Evolutionary conservation across 2,329 filamentous ascomycete species (phyloP), one percentile per base, ranked within the genome.

Genomic region (Cercospora sp.): DNA sequence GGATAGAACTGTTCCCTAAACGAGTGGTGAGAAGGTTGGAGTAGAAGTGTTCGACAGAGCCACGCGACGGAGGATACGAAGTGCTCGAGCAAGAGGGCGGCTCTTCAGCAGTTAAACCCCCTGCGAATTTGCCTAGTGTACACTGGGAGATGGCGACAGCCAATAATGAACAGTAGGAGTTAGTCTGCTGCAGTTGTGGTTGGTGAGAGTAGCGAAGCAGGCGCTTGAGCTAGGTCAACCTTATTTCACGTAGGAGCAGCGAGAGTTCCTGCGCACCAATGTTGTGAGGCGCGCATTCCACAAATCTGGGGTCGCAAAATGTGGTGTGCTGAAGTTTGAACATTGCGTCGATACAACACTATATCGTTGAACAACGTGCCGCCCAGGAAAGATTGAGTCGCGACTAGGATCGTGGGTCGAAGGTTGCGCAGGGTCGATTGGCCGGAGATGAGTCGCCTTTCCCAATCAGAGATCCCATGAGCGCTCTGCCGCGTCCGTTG

Each of bases 51-150:
- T 40, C 65, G 66, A 55, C 60, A 60, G 45, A 65, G 55, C 30
- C 42, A 65, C 51, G 59, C 68, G 61, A 63, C 53, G 59, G 63
- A 68, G 59, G 31, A 66, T 45, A 60, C 31, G 63, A 63, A 63
- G 48, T 60, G 60, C 36, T 45, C 36, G 61, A 63, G 63, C 45
- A 60, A 59, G 55, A 60, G 45, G 31, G 60, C 60, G 55, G 60
- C 45, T 63, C 51, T 48, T 28, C 57, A 58, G 42, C 26, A 58
- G 64, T 60, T 65, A 16, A 67, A 45, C 20, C 64, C 68, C 68
- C 62, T 69, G 68, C 63, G 59, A 28, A 67, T 69, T 63, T 63
- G 59, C 58, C 51, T 68, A 60, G 31, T 36, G 55, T 42, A 65
- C 33, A 65, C 42, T 28, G 62, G 66, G 30, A 45, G 62, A 31